Evolutionary conservation across 176 grass and related monocot genomes (phyloP).

Genomic region (Aechmea fasciata): DNA sequence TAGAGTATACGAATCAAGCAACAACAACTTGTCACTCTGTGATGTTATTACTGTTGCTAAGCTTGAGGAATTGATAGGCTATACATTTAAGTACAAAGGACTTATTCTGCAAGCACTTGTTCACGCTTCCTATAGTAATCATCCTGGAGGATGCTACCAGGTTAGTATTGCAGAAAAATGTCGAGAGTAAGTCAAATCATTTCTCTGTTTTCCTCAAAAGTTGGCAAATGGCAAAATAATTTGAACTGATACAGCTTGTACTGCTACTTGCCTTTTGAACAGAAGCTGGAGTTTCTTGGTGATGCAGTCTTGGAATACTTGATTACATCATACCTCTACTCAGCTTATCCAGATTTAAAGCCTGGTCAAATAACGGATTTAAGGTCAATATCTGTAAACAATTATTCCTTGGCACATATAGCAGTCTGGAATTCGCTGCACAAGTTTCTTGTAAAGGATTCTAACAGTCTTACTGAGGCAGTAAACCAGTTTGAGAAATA

Average conservation of each 20-base stretch:
- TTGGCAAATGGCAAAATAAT: neutral
- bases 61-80: conserved; percentile 59
- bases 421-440: conserved; percentile 54
- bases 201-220: neutral
- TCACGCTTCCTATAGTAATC: conserved; percentile 74
- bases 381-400: conserved; percentile 66
- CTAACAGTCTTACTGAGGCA: conserved; percentile 38
- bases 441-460: conserved; percentile 83
- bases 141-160: conserved; percentile 92
- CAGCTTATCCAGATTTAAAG: conserved; percentile 70
- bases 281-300: conserved; percentile 96
- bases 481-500: conserved; percentile 62
- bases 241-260: neutral
- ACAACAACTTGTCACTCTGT: conserved; percentile 56
- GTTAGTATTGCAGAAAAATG: conserved; percentile 15
- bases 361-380: conserved; percentile 96
- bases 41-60: conserved; percentile 30
- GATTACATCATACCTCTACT: conserved; percentile 89
- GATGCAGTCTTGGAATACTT: conserved; percentile 97
- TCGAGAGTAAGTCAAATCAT: neutral
- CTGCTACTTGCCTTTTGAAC: conserved; percentile 27
- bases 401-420: conserved; percentile 60
- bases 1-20: conserved; percentile 44
- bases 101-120: conserved; percentile 72
- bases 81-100: conserved; percentile 63